Evolutionary conservation across 768 basidiomycete genomes (phyloP).

Genomic region (Amylocystis lapponica): DNA sequence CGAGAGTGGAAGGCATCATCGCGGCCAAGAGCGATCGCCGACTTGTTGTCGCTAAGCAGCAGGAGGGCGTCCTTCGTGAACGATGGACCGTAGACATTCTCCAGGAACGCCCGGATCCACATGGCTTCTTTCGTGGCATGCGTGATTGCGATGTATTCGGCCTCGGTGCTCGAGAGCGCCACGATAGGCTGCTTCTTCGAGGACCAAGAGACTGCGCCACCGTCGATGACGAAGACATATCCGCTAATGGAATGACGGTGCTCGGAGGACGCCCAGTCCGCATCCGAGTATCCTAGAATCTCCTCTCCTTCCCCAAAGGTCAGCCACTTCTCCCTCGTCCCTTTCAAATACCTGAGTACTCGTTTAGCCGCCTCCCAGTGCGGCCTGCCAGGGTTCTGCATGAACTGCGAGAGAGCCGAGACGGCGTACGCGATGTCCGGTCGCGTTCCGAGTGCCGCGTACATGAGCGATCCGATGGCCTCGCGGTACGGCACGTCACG

Average conservation of each 20-base stretch:
- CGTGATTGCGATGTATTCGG: conserved; percentile 28
- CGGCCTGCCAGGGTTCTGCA: conserved; percentile 17
- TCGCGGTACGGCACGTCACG: conserved; percentile 12
- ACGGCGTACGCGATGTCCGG: conserved; percentile 33
- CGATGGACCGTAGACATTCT: too few species aligned
- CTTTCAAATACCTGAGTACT: conserved; percentile 28
- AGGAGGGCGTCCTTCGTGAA: conserved; percentile 3
- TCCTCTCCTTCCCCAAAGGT: conserved; percentile 14
- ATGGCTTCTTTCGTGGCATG: conserved; percentile 22
- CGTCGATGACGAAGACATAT: conserved; percentile 26
- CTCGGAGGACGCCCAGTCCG: conserved; percentile 6
- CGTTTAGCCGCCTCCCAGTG: conserved; percentile 30
- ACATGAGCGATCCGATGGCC: conserved; percentile 19
- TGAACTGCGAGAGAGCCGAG: conserved; percentile 25
- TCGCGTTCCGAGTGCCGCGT: conserved; percentile 25
- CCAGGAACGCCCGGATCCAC: conserved; percentile 28
- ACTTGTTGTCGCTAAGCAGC: conserved; percentile 7
- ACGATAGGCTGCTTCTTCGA: conserved; percentile 23
- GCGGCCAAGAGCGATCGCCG: conserved; percentile 20
- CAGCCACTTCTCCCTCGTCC: conserved; percentile 19
- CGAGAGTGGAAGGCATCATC: conserved; percentile 24
- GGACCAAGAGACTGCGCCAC: conserved; percentile 26
- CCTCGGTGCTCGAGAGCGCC: conserved; percentile 27
- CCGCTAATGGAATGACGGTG: conserved; percentile 21
- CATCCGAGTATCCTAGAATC: conserved; percentile 9